phyloP scores from a whole-genome alignment of 257 asterid species.

The Solanum rostratum region DNA sequence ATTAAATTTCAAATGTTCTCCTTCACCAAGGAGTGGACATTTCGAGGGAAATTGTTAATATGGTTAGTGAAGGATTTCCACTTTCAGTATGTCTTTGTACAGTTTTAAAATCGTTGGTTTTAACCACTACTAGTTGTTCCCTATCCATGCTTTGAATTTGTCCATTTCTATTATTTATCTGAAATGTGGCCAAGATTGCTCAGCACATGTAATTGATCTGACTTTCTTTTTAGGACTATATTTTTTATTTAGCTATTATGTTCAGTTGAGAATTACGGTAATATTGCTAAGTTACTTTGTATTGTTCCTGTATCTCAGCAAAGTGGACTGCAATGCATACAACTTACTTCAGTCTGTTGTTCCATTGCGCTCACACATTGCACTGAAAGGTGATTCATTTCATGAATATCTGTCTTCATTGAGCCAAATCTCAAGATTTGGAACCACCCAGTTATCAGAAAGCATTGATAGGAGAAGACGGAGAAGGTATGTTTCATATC shows the following conservation, averaged over 20 bases:
- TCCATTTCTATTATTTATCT: neutral
- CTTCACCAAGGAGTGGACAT: neutral
- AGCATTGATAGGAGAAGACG: slow-evolving; percentile 17
- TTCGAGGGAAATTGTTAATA: neutral
- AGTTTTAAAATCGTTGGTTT: neutral
- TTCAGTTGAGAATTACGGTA: neutral
- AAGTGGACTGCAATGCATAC: slow-evolving; percentile 21
- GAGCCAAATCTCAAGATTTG: slow-evolving; percentile 77
- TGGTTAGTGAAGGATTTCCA: neutral
- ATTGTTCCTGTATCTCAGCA: slow-evolving; percentile 27
- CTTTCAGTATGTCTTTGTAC: neutral
- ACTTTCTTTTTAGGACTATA: neutral
- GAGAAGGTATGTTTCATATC: slow-evolving; percentile 46
- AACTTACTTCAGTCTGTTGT: slow-evolving; percentile 43
- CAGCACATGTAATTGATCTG: neutral
- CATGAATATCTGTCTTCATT: slow-evolving; percentile 72
- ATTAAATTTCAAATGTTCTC: neutral
- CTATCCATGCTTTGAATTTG: neutral
- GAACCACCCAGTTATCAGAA: slow-evolving; percentile 43
- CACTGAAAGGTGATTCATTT: slow-evolving; percentile 52
- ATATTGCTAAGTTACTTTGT: neutral
- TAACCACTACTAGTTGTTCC: neutral
- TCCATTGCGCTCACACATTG: slow-evolving; percentile 46
- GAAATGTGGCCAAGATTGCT: neutral
- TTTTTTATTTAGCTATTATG: neutral